Evolutionary conservation across 176 grass and related monocot species (phyloP).

Genomic region (Triticum monococcum): DNA sequence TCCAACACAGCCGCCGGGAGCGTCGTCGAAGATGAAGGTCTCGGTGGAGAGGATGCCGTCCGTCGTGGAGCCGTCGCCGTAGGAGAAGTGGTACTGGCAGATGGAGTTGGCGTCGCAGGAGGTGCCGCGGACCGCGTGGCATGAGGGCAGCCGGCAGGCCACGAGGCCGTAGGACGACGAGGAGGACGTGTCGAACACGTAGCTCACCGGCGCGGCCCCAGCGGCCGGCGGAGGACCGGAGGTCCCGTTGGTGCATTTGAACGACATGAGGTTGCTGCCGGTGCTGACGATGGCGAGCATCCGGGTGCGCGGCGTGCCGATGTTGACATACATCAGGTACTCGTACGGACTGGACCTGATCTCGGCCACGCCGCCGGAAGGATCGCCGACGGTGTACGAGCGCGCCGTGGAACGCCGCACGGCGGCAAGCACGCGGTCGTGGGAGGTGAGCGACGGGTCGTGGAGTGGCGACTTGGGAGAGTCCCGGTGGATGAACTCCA

Average conservation of each 20-base stretch:
- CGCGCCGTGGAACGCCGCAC: slow-evolving; percentile 28
- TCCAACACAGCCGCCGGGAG: background rate
- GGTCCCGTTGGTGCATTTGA: slow-evolving; percentile 29
- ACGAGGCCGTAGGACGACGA: slow-evolving; percentile 47
- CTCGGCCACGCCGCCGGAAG: slow-evolving; percentile 26
- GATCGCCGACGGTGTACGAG: background rate
- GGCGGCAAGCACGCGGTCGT: slow-evolving; percentile 36
- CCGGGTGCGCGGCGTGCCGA: slow-evolving; percentile 45
- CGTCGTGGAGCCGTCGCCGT: background rate
- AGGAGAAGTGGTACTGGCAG: slow-evolving; percentile 23
- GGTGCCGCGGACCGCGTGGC: background rate
- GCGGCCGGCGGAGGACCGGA: too few relatives aligned
- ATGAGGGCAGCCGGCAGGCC: slow-evolving; percentile 2
- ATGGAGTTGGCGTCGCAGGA: slow-evolving; percentile 23
- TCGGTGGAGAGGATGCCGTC: background rate
- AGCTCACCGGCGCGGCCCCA: background rate
- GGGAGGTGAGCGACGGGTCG: background rate
- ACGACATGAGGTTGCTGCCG: slow-evolving; percentile 64
- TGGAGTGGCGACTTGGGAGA: slow-evolving; percentile 44
- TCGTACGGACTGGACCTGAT: slow-evolving; percentile 36
- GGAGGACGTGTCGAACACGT: slow-evolving; percentile 19
- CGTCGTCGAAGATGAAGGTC: background rate
- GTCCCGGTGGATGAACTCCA: slow-evolving; percentile 71
- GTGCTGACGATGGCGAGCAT: slow-evolving; percentile 49
- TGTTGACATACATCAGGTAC: slow-evolving; percentile 39